Base-by-base conservation (phyloP, 257 asterid species). In the Solanum etuberosum region DNA sequence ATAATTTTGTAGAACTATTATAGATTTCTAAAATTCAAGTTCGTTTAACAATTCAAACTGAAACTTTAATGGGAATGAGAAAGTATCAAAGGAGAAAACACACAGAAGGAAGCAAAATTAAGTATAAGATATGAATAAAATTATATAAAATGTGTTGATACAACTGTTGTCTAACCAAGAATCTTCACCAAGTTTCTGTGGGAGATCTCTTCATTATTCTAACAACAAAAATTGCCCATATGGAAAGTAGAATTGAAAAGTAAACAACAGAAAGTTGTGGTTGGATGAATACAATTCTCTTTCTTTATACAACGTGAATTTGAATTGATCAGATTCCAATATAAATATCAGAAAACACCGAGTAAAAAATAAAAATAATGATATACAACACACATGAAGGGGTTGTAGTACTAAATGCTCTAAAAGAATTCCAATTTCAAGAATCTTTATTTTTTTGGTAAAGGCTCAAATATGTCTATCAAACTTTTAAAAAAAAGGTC, bases 311-410 rank as follows among this genome's bases (percentile, higher is more conserved):
- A 0, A 14, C 1, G 2, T 68, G 12, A 29, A 68, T 70, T 31
- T 0, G 0, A 4, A 70, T 70, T 7, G 7, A 0, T 70, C 0
- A 31, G 3, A 1, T 2, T 31, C 0, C 1, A 70, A 31, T 70
- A 4, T 15, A 20, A 31, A 16, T 14, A 70, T 6, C 1, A 32
- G 12, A 10, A 70, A 4, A 61, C 7, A 23, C 1, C 3, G 6
- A 23, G 31, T 23, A 9, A n/a, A 23, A 57, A 9, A 7, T 1
- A 6, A 16, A 59, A 59, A 23, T 3, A 23, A 21, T 9, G 15
- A 59, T 1, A 9, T 57, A 23, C n/a, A 70, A 31, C n/a, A 9
- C 7, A 6, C 14, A 1, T 32, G 77, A 31, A 70, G 2, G 43
- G 25, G n/a, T 31, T 70, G 14, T 70, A 32, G 42, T 32, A 32